Base-by-base conservation (phyloP, 345 rosid genomes). In the Gossypium ekmanianum region DNA sequence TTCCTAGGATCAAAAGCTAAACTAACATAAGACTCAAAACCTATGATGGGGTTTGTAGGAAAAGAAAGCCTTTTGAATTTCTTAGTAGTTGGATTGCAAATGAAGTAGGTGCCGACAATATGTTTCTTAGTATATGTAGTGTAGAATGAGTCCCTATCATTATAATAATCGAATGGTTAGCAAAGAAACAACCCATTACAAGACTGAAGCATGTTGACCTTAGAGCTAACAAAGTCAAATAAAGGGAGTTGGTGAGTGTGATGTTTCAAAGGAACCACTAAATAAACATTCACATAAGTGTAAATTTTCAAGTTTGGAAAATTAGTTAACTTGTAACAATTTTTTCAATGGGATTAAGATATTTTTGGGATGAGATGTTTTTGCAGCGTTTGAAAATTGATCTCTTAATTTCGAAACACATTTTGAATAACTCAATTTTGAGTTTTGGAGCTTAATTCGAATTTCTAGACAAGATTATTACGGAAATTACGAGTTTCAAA, bases 1-100 rank as follows among this genome's bases (percentile, higher is more conserved):
- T 50, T 48, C 12, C 20, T 10, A 20, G 72, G 72, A 68, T 68
- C 72, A 47, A 48, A 68, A 50, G 72, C 72, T 18, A 68, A 48
- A 68, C 2, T 47, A 5, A 14, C 58, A 22, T 8, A 3, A 7
- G 26, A 20, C 14, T 50, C 1, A 20, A 1, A 20, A 22, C 5
- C n/a, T 47, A 12, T 9, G 17, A 68, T 0, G 16, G 34, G 72
- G 18, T 22, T 47, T 3, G n/a, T 51, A 48, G 58, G 73, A 9
- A 52, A 52, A 12, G 22, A 52, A 1, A 51, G 56, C 39, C 2
- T 50, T 20, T 50, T 51, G 10, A 47, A 69, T 24, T 69, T 29
- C 20, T 26, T 69, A 9, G 59, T 51, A 8, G 73, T 69, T 14
- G 59, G 45, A n/a, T 69, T 69, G n/a, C 57, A 24, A 7, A 69